Percentiles rank a stretch among this genome's conserved stretches.
Conservation (phyloP, 148 eudicot genomes). For the Beta vulgaris region DNA sequence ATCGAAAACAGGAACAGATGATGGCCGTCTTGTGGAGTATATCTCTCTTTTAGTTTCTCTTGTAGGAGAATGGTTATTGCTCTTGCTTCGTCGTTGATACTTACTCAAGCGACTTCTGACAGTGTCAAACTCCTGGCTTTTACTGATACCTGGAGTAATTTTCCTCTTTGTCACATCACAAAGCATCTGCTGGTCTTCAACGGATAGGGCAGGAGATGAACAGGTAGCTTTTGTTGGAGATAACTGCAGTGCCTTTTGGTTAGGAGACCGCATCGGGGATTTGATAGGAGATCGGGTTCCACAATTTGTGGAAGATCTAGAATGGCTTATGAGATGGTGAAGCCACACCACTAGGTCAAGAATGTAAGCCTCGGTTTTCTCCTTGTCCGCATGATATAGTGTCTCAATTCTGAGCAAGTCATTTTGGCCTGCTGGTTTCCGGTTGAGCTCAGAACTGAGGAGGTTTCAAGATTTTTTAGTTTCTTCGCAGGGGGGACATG, state of each 20-base stretch:
- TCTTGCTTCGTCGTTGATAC: conserved; percentile 72
- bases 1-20: conserved; percentile 70
- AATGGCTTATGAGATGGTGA: conserved; percentile 73
- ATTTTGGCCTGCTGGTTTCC: conserved; percentile 62
- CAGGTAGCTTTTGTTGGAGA: conserved; percentile 49
- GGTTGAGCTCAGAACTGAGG: conserved; percentile 61
- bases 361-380: conserved; percentile 76
- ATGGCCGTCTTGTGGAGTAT: conserved; percentile 62
- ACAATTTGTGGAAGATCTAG: conserved; percentile 43
- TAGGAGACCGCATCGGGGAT: conserved; percentile 84
- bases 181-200: conserved; percentile 89
- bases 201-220: conserved; percentile 57
- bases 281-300: conserved; percentile 71
- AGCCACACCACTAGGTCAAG: conserved; percentile 88
- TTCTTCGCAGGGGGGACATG: too few species aligned
- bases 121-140: conserved; percentile 88
- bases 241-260: conserved; percentile 56
- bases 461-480: not conserved
- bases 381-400: conserved; percentile 86
- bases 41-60: conserved; percentile 57
- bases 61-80: conserved; percentile 82
- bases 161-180: conserved; percentile 74
- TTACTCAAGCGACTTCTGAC: conserved; percentile 52
- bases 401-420: conserved; percentile 82
- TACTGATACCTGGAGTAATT: conserved; percentile 91